A percentile compares a stretch with the other conserved stretches of the same genome.
Conservation (phyloP, 257 asterid genomes). For the Sherardia arvensis region DNA sequence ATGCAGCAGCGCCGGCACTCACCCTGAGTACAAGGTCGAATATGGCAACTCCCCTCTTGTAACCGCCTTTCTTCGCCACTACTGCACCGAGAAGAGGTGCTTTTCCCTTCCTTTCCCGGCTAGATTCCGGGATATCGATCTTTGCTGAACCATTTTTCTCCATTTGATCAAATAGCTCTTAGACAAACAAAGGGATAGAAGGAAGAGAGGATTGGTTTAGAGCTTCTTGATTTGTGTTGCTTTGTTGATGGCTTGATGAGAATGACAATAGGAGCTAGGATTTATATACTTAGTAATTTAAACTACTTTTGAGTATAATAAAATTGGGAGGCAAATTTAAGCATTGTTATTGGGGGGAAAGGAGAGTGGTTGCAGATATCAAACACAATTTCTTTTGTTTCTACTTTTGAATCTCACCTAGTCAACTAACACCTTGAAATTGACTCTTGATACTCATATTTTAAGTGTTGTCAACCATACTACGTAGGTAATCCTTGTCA, state of each 20-base stretch:
- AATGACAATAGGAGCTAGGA: constrained; percentile 13
- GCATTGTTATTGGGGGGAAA: constrained; percentile 22
- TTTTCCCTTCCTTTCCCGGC: constrained; percentile 69
- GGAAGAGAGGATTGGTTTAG: not conserved
- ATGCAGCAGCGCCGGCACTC: constrained; percentile 48
- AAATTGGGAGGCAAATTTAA: not conserved
- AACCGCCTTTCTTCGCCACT: constrained; percentile 16
- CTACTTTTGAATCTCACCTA: constrained; percentile 16
- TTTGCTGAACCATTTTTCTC: constrained; percentile 45
- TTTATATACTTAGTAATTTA: constrained; percentile 15
- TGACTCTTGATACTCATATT: not conserved
- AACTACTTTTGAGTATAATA: not conserved
- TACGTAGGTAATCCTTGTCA: not conserved
- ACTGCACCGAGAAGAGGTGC: constrained; percentile 48
- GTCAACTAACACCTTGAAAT: constrained; percentile 1
- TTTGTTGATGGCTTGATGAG: constrained; percentile 18
- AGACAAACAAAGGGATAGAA: not conserved
- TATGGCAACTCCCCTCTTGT: constrained; percentile 48
- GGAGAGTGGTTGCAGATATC: constrained; percentile 39
- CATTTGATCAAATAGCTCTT: constrained; percentile 15
- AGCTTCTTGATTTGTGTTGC: not conserved
- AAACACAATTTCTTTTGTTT: too few species aligned
- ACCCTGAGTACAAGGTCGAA: constrained; percentile 71
- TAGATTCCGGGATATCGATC: constrained; percentile 47
- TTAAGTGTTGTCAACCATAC: not conserved